A percentile compares a stretch with the other conserved stretches of the same genome.
Evolutionary conservation across 148 eudicot genomes (phyloP).

Genomic region (Vaccinium darrowii): DNA sequence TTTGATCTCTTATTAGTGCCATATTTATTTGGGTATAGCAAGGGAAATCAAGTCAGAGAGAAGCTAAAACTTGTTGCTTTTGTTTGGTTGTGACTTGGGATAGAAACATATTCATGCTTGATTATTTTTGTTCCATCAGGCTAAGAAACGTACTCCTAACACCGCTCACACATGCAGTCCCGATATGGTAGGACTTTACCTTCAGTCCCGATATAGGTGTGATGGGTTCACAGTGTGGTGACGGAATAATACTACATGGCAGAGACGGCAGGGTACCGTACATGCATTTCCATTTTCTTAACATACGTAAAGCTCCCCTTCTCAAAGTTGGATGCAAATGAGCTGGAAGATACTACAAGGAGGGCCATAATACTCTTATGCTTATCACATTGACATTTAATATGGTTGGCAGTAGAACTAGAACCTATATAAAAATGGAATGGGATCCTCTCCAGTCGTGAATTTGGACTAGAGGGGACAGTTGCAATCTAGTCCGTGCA

Average conservation of each 20-base stretch:
- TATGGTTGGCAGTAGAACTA: neutral
- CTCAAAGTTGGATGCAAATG: neutral
- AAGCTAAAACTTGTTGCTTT: neutral
- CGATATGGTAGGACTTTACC: too few species aligned
- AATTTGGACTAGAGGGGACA: too few species aligned
- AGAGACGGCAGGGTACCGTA: too few species aligned
- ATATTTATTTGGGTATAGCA: neutral
- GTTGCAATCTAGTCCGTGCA: too few species aligned
- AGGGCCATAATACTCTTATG: neutral
- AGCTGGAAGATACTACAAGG: neutral
- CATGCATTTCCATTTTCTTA: too few species aligned
- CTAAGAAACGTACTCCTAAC: too few species aligned
- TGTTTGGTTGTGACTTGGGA: neutral
- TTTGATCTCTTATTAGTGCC: slow-evolving; percentile 3
- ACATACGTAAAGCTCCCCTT: neutral
- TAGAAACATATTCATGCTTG: neutral
- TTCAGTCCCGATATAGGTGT: too few species aligned
- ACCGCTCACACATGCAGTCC: too few species aligned
- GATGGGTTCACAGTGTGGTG: too few species aligned
- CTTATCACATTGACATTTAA: neutral
- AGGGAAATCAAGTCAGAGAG: neutral
- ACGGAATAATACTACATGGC: too few species aligned
- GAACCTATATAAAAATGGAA: neutral
- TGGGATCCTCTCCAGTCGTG: too few species aligned
- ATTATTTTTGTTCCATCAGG: too few species aligned